Evolutionary conservation across 2,329 filamentous ascomycete species (phyloP).

Genomic region (Aotearoamyces nothofagi): DNA sequence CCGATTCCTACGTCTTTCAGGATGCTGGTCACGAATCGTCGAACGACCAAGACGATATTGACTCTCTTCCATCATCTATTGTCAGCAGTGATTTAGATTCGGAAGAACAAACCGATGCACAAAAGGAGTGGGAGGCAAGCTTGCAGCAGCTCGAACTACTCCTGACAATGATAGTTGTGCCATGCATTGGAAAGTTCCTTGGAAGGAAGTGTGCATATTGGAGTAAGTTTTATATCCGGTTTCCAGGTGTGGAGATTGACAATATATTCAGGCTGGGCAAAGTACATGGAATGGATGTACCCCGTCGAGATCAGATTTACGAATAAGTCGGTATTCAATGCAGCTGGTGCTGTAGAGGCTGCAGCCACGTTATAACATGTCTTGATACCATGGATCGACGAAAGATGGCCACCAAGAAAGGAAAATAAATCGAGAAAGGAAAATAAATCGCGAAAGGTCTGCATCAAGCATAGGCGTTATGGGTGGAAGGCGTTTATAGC

Average conservation of each 20-base stretch:
- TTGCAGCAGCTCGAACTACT: constrained; percentile 87
- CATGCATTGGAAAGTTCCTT: constrained; percentile 88
- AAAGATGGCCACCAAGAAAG: neutral
- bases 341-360: constrained; percentile 46
- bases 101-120: constrained; percentile 65
- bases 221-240: constrained; percentile 48
- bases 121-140: constrained; percentile 88
- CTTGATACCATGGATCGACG: too few relatives aligned
- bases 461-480: neutral
- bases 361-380: constrained; percentile 32
- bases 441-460: neutral
- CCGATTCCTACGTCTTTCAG: constrained; percentile 16
- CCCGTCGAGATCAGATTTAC: constrained; percentile 58
- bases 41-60: constrained; percentile 42
- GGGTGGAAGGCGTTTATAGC: too few relatives aligned
- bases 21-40: constrained; percentile 31
- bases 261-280: constrained; percentile 57
- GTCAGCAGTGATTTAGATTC: constrained; percentile 34
- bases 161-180: constrained; percentile 86
- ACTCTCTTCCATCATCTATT: constrained; percentile 46
- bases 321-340: constrained; percentile 47
- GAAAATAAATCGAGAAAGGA: neutral
- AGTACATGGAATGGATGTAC: constrained; percentile 92
- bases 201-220: constrained; percentile 92
- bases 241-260: constrained; percentile 6